Conservation (phyloP, 129 eudicot species). For the Saussurea involucrata region DNA sequence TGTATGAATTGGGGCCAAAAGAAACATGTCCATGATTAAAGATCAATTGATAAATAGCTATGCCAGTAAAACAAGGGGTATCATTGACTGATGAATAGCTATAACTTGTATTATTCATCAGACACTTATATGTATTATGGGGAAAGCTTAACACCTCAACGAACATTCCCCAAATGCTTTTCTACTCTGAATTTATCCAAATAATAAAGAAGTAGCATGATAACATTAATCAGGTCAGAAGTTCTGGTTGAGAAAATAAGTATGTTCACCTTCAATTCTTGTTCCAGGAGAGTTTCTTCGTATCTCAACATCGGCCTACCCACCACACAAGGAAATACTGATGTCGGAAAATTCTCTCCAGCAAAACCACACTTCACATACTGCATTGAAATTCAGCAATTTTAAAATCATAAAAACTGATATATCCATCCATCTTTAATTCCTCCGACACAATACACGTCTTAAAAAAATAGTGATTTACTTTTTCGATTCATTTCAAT, state of each 20-base stretch:
- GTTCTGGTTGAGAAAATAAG: not conserved
- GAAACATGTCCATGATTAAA: not conserved
- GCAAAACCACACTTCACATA: conserved; percentile 90
- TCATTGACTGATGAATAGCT: not conserved
- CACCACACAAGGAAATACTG: conserved; percentile 92
- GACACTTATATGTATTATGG: not conserved
- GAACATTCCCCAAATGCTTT: not conserved
- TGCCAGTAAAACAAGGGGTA: conserved; percentile 2
- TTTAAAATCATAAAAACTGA: not conserved
- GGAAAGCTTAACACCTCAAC: not conserved
- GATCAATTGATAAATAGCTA: not conserved
- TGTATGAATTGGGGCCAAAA: conserved; percentile 21
- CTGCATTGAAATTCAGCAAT: conserved; percentile 23
- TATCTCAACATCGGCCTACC: conserved; percentile 96
- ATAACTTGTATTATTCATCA: not conserved
- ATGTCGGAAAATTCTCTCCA: conserved; percentile 96
- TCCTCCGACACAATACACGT: not conserved
- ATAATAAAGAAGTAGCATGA: not conserved
- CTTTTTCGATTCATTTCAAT: not conserved
- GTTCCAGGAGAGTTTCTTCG: conserved; percentile 93
- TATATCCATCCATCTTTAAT: not conserved
- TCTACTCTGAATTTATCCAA: not conserved
- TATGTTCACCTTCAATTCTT: conserved; percentile 70
- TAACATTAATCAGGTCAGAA: not conserved
- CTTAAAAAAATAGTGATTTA: not conserved